Evolutionary conservation across 129 eudicot species (phyloP), one percentile per base, ranked within the genome.

Genomic region (Dittrichia graveolens): DNA sequence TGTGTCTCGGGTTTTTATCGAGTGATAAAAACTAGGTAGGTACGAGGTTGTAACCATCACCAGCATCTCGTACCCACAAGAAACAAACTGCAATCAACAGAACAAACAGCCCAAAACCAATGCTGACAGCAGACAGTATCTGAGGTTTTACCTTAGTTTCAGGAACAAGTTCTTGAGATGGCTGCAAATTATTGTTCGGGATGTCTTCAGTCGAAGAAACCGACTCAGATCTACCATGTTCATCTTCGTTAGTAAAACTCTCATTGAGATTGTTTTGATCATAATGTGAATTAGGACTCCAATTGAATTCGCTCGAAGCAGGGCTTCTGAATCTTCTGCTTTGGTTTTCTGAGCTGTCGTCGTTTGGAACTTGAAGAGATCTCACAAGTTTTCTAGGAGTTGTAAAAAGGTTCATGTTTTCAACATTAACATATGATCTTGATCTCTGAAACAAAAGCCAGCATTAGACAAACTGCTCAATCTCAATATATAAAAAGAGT

Each of bases 141-240:
- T 10, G 73, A 34, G 72, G 6, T 54, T 78, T 64, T 48, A 19
- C 45, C 56, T 75, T 67, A 13, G 57, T 61, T 72, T 43, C 76
- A 56, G 73, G 65, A 63, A 62, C 79, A 47, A 39, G 39, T 77
- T 81, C 72, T 59, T 49, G 67, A 59, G 67, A 69, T 38, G 8
- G 67, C 67, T 62, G 77, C 37, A 63, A 31, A 18, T 40, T 52
- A 6, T 45, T 13, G 24, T 40, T 61, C 10, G 67, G 60, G 52
- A 63, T 60, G 78, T 82, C 85, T 74, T 81, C 88, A 13, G 91
- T 81, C 18, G 96, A 92, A 34, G 94, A 87, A 41, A 92, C 89
- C 1, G 96, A 92, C 62, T 92, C 91, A 13, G 85, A 76, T 76
- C 67, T 61, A 45, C 77, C 75, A 24, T 78, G 91, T 79, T 83